Percentiles rank a stretch among this genome's conserved stretches.
These are phyloP conservation scores for Blastocystis sp. DNA, from an alignment of 352 stramenopile genomes.

Conservation along the genomic window DNA sequence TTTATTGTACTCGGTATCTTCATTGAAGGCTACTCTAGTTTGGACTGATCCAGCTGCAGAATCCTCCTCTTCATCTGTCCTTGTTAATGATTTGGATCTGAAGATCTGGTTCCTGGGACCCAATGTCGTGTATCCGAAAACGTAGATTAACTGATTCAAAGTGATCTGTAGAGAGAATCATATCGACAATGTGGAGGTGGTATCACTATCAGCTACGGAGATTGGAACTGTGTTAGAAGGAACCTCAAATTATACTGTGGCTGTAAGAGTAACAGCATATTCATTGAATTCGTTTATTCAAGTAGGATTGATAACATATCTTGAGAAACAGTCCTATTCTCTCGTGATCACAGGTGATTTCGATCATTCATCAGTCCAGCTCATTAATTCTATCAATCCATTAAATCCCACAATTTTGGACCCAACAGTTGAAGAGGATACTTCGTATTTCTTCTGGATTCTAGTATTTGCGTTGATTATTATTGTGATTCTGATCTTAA, in stretches of 20 bases:
- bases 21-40: constrained; percentile 7
- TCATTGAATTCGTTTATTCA: neutral
- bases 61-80: neutral
- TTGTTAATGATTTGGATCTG: constrained; percentile 18
- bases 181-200: neutral
- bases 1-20: neutral
- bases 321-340: neutral
- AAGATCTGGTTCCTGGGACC: neutral
- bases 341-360: constrained; percentile 38
- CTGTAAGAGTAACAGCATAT: neutral
- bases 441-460: neutral
- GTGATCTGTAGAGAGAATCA: neutral
- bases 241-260: neutral
- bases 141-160: neutral
- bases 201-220: neutral
- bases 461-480: neutral
- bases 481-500: neutral
- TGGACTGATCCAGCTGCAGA: neutral
- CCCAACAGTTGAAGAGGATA: neutral
- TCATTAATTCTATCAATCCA: neutral
- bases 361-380: neutral
- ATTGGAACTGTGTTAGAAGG: neutral
- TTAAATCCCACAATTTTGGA: neutral
- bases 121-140: neutral
- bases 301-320: neutral